Percentiles rank a stretch among this genome's conserved stretches.
Evolutionary conservation across 306 rosid species (phyloP).

Genomic region (Albizia julibrissin): DNA sequence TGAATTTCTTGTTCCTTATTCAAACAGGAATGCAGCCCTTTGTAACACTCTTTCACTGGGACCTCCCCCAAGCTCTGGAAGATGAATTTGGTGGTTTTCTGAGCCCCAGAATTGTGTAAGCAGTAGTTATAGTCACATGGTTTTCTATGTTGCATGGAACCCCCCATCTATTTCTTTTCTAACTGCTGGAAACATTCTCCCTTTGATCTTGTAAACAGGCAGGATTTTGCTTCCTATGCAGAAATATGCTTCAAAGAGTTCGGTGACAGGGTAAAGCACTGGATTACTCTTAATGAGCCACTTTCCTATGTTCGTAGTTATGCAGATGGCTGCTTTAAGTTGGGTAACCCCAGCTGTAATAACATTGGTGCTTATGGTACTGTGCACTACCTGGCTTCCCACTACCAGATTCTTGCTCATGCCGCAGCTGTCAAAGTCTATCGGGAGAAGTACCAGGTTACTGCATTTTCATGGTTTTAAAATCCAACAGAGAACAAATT

Average conservation of each 20-base stretch:
- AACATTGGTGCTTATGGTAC: conserved; percentile 50
- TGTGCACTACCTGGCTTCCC: conserved; percentile 61
- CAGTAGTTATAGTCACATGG: background rate
- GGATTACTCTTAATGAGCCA: conserved; percentile 77
- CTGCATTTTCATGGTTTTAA: background rate
- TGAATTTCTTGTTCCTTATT: background rate
- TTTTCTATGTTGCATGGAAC: background rate
- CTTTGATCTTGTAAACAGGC: conserved; percentile 35
- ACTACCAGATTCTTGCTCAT: conserved; percentile 59
- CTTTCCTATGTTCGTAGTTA: conserved; percentile 35
- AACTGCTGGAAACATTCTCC: conserved; percentile 4
- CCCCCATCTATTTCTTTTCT: background rate
- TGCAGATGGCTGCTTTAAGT: conserved; percentile 54
- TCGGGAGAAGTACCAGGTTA: conserved; percentile 51
- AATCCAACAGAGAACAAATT: background rate
- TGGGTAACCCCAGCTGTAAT: conserved; percentile 38
- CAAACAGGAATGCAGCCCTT: conserved; percentile 56
- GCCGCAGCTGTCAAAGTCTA: conserved; percentile 61
- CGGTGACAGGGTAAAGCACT: conserved; percentile 72
- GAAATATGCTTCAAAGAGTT: conserved; percentile 64
- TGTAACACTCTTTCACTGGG: conserved; percentile 54
- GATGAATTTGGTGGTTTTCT: conserved; percentile 45
- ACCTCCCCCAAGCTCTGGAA: conserved; percentile 47
- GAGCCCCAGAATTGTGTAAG: conserved; percentile 42
- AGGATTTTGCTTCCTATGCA: conserved; percentile 55